Evolutionary conservation across 352 stramenopile genomes (phyloP), one percentile per base, ranked within the genome.

Genomic region (Phytophthora sansomeana): DNA sequence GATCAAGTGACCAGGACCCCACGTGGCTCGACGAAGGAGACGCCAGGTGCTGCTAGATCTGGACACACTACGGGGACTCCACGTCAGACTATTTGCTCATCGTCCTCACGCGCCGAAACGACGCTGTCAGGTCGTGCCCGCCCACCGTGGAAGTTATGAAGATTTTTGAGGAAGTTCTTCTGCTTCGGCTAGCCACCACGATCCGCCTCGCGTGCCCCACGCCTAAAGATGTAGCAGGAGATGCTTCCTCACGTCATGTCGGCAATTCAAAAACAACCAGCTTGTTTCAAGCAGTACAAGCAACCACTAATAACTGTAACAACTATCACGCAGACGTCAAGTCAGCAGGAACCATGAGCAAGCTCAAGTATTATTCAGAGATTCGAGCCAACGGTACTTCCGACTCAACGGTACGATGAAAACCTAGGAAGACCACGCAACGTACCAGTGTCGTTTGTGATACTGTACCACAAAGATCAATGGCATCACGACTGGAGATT

Each of bases 81-180:
- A 3, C 67, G 55, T 17, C 55, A 66, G 44, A 50, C 52, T 48
- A 58, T 41, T 39, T 72, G 44, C 5, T 57, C 62, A 17, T 71
- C 56, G 35, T 36, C 38, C 26, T 57, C 63, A 14, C 59, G 42
- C 19, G 7, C 19, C 11, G 62, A 69, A n/a, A 60, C 52, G 11
- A 66, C 51, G 3, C 17, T 53, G 16, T 55, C 58, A 30, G 57
- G 24, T 33, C 36, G 33, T 13, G 8, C 50, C 16, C 62, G 74
- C 9, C 63, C 74, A 11, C 67, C 57, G 16, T 82, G 74, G 74
- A 78, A 78, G 26, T 67, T 78, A 58, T 82, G 60, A 80, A 63
- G 57, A 41, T 55, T 75, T 47, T 32, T 78, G 61, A 74, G 61
- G 49, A 74, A 74, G 44, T 70, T 68, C 55, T 69, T 78, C 24